A percentile compares a stretch with the other conserved stretches of the same genome.
These are phyloP conservation scores for Globisporangium perplexum DNA, from an alignment of 352 stramenopile genomes.

Conservation along the genomic window DNA sequence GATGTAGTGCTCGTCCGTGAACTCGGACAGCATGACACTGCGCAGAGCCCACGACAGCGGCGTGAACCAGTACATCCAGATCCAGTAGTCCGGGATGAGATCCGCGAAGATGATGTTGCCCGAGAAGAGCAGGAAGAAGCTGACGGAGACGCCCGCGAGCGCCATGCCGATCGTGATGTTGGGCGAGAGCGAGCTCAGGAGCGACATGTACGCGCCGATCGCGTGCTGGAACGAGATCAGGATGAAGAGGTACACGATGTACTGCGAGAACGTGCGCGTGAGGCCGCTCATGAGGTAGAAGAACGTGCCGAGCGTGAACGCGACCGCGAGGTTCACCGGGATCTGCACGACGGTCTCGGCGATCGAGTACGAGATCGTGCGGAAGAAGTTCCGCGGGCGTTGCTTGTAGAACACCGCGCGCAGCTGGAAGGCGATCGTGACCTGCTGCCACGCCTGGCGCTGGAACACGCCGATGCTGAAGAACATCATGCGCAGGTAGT, in stretches of 20 bases:
- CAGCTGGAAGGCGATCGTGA: slow-evolving; percentile 56
- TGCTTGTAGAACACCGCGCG: slow-evolving; percentile 87
- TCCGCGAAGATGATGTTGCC: slow-evolving; percentile 38
- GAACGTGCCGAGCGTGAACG: slow-evolving; percentile 4
- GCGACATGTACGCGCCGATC: slow-evolving; percentile 28
- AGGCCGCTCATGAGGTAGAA: slow-evolving; percentile 78
- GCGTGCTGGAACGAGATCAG: slow-evolving; percentile 54
- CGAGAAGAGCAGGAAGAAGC: slow-evolving; percentile 40
- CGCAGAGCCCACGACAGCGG: slow-evolving; percentile 34
- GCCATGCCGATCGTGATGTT: slow-evolving; percentile 28
- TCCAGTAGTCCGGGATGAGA: slow-evolving; percentile 35
- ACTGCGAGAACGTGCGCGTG: slow-evolving; percentile 30
- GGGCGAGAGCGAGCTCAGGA: slow-evolving; percentile 24
- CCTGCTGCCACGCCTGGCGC: slow-evolving; percentile 60
- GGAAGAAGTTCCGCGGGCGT: not conserved
- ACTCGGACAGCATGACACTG: slow-evolving; percentile 27
- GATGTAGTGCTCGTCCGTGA: slow-evolving; percentile 16
- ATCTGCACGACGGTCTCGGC: slow-evolving; percentile 4
- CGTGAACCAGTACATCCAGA: slow-evolving; percentile 47
- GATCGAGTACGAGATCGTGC: not conserved
- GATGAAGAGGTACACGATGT: slow-evolving; percentile 39
- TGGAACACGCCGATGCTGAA: slow-evolving; percentile 67
- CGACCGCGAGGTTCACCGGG: slow-evolving; percentile 9
- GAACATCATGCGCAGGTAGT: slow-evolving; percentile 62
- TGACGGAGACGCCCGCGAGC: slow-evolving; percentile 19